A percentile compares a stretch with the other conserved stretches of the same genome.
phyloP scores from a whole-genome alignment of 2,329 filamentous ascomycete species.

The Graphiopsis chlorocephala region DNA sequence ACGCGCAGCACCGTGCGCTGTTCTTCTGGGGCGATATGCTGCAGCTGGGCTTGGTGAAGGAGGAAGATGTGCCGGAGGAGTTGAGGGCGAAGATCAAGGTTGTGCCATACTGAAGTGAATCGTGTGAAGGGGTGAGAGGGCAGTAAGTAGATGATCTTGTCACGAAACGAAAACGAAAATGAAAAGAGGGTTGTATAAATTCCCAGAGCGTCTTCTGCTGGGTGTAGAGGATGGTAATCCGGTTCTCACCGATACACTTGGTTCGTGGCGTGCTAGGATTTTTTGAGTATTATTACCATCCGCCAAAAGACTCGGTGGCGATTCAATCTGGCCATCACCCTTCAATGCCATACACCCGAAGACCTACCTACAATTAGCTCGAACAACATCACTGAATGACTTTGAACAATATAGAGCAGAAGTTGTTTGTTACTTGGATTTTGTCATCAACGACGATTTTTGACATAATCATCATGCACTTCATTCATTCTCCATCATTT shows the following conservation, averaged over 20 bases:
- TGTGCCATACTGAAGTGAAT: slow-evolving; percentile 58
- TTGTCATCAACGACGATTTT: not conserved
- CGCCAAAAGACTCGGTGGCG: not conserved
- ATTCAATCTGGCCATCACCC: not conserved
- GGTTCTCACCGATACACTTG: no score
- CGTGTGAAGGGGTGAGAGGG: not conserved
- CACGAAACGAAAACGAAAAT: not conserved
- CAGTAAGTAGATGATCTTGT: not conserved
- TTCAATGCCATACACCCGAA: not conserved
- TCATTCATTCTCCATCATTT: not conserved
- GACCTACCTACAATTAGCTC: not conserved
- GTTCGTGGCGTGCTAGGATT: not conserved
- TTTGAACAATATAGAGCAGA: not conserved
- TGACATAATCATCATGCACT: not conserved
- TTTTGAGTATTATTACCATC: not conserved
- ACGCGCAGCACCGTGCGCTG: slow-evolving; percentile 83
- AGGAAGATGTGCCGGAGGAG: slow-evolving; percentile 72
- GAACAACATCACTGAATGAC: not conserved
- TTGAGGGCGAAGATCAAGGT: slow-evolving; percentile 65
- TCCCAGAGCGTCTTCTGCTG: not conserved
- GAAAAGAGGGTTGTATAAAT: not conserved
- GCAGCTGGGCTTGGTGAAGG: slow-evolving; percentile 67
- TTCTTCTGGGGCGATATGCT: slow-evolving; percentile 95
- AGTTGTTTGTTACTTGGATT: not conserved
- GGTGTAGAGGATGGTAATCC: not conserved